These are phyloP conservation scores for Diaporthe sp. DNA, from an alignment of 2,329 filamentous ascomycete species.

Conservation along the genomic window DNA sequence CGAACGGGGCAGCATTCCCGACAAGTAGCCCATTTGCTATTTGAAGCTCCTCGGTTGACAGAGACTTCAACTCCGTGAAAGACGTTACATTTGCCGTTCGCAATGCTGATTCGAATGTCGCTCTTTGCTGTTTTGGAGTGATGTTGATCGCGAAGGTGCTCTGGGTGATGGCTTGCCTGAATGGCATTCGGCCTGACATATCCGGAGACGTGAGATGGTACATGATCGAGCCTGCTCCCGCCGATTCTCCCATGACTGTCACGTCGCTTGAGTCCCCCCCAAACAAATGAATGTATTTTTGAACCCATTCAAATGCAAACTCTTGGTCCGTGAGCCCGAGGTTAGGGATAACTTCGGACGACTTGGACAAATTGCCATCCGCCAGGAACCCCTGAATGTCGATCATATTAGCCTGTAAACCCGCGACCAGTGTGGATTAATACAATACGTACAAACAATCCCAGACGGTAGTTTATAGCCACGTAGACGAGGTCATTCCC, in stretches of 20 bases:
- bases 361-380: neutral
- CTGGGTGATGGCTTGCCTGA: neutral
- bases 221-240: neutral
- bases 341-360: neutral
- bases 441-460: neutral
- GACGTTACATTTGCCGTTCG: neutral
- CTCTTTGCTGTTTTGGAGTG: neutral
- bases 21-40: neutral
- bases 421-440: neutral
- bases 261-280: neutral
- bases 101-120: neutral
- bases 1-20: neutral
- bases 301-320: neutral
- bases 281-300: neutral
- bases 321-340: neutral
- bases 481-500: neutral
- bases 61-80: neutral
- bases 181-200: neutral
- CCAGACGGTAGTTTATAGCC: neutral
- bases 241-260: neutral
- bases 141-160: neutral
- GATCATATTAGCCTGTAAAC: neutral
- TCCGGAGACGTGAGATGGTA: neutral
- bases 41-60: neutral
- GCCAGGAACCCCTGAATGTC: neutral